These are phyloP conservation scores for Trichoderma virens DNA, from an alignment of 495 filamentous ascomycete species.

Conservation along the genomic window DNA sequence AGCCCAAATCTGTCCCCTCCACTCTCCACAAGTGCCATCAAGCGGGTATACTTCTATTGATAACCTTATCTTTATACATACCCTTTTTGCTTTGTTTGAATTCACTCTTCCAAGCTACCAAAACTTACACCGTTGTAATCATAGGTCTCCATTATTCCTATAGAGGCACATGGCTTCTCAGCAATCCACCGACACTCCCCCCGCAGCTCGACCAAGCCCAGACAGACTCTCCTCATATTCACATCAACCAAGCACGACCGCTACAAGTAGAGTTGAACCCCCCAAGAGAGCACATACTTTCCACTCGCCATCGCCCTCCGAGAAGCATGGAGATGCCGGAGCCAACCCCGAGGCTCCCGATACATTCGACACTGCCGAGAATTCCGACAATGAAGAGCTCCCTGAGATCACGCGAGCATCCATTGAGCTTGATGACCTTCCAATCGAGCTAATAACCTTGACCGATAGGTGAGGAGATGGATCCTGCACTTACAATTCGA, in stretches of 20 bases:
- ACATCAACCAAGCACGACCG: background rate
- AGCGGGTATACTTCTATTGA: background rate
- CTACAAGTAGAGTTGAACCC: background rate
- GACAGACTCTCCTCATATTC: background rate
- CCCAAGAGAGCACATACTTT: constrained; percentile 12
- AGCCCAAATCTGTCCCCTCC: background rate
- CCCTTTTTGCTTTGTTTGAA: background rate
- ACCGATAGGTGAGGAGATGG: constrained; percentile 61
- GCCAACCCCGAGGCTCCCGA: constrained; percentile 23
- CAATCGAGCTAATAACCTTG: constrained; percentile 83
- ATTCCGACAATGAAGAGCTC: constrained; percentile 38
- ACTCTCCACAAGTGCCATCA: background rate
- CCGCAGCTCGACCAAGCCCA: background rate
- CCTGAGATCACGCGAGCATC: constrained; percentile 47
- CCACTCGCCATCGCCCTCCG: background rate
- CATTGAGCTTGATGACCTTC: constrained; percentile 73
- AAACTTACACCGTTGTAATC: background rate
- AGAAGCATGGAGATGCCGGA: background rate
- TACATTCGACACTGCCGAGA: constrained; percentile 41
- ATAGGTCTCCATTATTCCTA: background rate
- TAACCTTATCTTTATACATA: background rate
- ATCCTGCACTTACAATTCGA: background rate
- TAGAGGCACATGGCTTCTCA: constrained; percentile 8
- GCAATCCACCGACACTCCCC: background rate
- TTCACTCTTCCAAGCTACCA: background rate